A percentile compares a stretch with the other conserved stretches of the same genome.
Conservation (phyloP, 495 filamentous ascomycete genomes). For the Trichoderma reesei region DNA sequence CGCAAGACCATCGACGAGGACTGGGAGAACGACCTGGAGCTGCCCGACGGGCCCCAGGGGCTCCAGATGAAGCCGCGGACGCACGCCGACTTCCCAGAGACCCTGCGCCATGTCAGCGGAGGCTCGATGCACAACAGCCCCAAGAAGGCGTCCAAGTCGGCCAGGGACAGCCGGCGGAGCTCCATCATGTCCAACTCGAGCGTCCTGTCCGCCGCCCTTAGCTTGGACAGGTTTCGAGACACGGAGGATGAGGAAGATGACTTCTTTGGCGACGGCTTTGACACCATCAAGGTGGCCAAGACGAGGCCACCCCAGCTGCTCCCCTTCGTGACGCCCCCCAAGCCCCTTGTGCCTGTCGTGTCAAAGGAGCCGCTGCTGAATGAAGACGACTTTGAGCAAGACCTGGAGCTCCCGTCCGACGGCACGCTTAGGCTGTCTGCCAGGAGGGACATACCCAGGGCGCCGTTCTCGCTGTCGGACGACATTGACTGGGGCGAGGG, state of each 20-base stretch:
- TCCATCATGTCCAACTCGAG: slow-evolving; percentile 20
- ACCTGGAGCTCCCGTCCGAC: slow-evolving; percentile 61
- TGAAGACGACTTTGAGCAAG: slow-evolving; percentile 66
- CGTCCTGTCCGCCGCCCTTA: slow-evolving; percentile 27
- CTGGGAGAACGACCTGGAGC: slow-evolving; percentile 84
- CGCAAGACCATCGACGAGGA: slow-evolving; percentile 74
- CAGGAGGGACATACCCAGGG: slow-evolving; percentile 47
- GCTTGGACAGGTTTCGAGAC: slow-evolving; percentile 53
- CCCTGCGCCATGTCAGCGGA: slow-evolving; percentile 52
- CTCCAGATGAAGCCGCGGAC: slow-evolving; percentile 56
- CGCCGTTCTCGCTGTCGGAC: slow-evolving; percentile 47
- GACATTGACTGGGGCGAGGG: slow-evolving; percentile 93
- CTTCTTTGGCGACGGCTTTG: slow-evolving; percentile 49
- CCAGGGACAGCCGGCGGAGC: slow-evolving; percentile 8
- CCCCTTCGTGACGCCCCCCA: slow-evolving; percentile 48
- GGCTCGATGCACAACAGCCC: slow-evolving; percentile 27
- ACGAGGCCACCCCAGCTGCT: slow-evolving; percentile 42
- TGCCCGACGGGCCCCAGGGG: slow-evolving; percentile 51
- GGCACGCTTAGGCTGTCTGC: slow-evolving; percentile 51
- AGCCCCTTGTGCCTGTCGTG: slow-evolving; percentile 33
- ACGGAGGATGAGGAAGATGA: slow-evolving; percentile 46
- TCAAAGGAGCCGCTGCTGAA: slow-evolving; percentile 24
- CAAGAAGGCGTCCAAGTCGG: slow-evolving; percentile 23
- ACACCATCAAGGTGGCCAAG: slow-evolving; percentile 61
- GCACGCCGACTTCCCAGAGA: slow-evolving; percentile 54